phyloP scores from a whole-genome alignment of 1,284 basidiomycete genomes.

The Acaromyces ingoldii region DNA sequence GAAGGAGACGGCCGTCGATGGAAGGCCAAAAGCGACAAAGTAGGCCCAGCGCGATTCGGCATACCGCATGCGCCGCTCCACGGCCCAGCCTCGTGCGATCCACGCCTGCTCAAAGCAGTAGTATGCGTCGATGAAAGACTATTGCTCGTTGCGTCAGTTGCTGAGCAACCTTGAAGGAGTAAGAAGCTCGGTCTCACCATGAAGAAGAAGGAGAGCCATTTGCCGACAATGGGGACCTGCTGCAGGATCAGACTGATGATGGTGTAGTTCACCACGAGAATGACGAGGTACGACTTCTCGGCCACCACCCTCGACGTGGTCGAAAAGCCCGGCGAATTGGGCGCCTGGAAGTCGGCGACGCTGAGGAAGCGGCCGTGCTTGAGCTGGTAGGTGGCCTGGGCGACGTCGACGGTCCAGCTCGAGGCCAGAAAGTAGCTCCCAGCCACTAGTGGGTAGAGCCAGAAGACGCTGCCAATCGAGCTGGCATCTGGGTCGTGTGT shows the following conservation, averaged over 20 bases:
- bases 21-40: slow-evolving; percentile 47
- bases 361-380: slow-evolving; percentile 12
- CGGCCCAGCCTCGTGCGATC: slow-evolving; percentile 39
- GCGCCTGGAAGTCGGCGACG: neutral
- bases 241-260: slow-evolving; percentile 29
- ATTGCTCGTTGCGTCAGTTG: neutral
- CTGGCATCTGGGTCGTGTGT: slow-evolving; percentile 4
- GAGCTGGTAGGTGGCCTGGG: slow-evolving; percentile 38
- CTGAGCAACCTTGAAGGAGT: neutral
- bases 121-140: slow-evolving; percentile 43
- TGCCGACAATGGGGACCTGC: slow-evolving; percentile 37
- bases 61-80: slow-evolving; percentile 43
- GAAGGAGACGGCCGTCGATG: slow-evolving; percentile 45
- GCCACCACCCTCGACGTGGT: slow-evolving; percentile 28
- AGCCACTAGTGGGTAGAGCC: slow-evolving; percentile 48
- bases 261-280: slow-evolving; percentile 43
- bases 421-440: slow-evolving; percentile 44
- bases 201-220: slow-evolving; percentile 34
- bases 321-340: too few relatives aligned
- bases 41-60: slow-evolving; percentile 49
- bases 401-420: slow-evolving; percentile 45
- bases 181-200: slow-evolving; percentile 16
- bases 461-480: slow-evolving; percentile 26
- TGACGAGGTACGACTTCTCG: slow-evolving; percentile 35
- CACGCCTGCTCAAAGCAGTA: slow-evolving; percentile 51